Evolutionary conservation across 805 yeast genomes (phyloP), one percentile per base, ranked within the genome.

Genomic region (Spathaspora boniae): DNA sequence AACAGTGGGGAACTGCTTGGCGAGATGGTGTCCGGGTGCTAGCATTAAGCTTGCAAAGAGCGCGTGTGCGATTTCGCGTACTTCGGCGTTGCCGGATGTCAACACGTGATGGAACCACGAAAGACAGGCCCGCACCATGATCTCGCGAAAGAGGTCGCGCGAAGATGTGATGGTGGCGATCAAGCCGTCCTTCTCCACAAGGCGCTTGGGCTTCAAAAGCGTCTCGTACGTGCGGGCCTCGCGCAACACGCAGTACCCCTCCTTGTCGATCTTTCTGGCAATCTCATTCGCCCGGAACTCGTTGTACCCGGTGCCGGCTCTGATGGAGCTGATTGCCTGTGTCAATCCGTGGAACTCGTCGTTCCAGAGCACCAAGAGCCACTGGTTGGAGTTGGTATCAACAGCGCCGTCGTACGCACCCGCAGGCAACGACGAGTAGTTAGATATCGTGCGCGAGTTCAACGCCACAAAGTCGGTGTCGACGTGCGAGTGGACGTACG

Each of bases 281-380:
- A 65, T 40, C 14, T 37, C 44, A 31, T 58, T 46, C 1, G 76
- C 72, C 15, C 43, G 45, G 2, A 30, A 39, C 4, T 46, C 50
- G 11, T 46, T 38, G 8, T 44, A 48, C 0, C 56, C 61, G 1
- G 60, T 49, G 1, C 68, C 68, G 2, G 53, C 52, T 4, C 45
- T 45, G 24, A 80, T 65, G 3, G 78, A 76, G 9, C 57, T 53
- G 12, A 62, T 64, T 2, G 85, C 85, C 38, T 76, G 74, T 2
- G 68, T 62, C 44, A 70, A 74, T 46, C 76, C 74, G 48, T 85
- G 93, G 44, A 66, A 69, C 48, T 85, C 93, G 50, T 85, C 94
- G 53, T 85, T 85, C 83, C 89, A 85, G n/a, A 82, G 62, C 16
- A 80, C 51, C 21, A 83, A 62, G 27, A 65, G 58, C 61, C 72